Base-by-base conservation (phyloP, 805 yeast species). In the Diddensiella santjacobensis region DNA sequence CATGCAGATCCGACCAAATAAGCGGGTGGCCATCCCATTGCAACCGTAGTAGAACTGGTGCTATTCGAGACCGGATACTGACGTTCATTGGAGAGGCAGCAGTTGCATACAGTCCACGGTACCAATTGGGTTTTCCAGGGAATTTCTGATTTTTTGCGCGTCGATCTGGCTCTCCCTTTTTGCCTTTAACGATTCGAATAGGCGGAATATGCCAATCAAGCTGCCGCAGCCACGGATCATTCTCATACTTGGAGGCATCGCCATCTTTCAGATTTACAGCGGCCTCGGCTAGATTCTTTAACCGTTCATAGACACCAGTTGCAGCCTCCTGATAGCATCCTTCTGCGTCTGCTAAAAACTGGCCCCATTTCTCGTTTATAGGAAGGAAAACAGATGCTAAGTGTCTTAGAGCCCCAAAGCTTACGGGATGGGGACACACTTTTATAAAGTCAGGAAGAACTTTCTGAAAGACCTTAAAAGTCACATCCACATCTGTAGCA, bases 51-150 rank as follows among this genome's bases (percentile, higher is more conserved):
- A 93, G 66, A 3, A 90, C 59, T 0, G 97, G 91, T 0, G 96
- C 78, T 3, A 81, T 69, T 55, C 98, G 71, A 0, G 96, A 74
- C 46, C 87, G 75, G 1, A 86, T 78, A 0, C 93, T 80, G 11
- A 93, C 66, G 31, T 72, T 78, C 58, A 87, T 73, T 18, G 69
- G 73, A 2, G 68, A 64, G 3, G 57, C 52, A 10, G 71, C 66
- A 6, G 66, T 56, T 0, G 72, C 67, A 54, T 71, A 70, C 42
- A 80, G 56, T 11, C 80, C 81, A 51, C 84, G 78, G 64, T 87
- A 95, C 99, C 99, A 93, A 55, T 84, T 84, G 0, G 99, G 99
- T 58, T 75, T 87, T 0, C 96, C 98, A 0, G 96, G 95, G 41
- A 87, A 61, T 57, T 79, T 88, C 64, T 87, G 96, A 22, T 77